A percentile compares a stretch with the other conserved stretches of the same genome.
phyloP scores from a whole-genome alignment of 2,329 filamentous ascomycete genomes.

The Cladophialophora exuberans region DNA sequence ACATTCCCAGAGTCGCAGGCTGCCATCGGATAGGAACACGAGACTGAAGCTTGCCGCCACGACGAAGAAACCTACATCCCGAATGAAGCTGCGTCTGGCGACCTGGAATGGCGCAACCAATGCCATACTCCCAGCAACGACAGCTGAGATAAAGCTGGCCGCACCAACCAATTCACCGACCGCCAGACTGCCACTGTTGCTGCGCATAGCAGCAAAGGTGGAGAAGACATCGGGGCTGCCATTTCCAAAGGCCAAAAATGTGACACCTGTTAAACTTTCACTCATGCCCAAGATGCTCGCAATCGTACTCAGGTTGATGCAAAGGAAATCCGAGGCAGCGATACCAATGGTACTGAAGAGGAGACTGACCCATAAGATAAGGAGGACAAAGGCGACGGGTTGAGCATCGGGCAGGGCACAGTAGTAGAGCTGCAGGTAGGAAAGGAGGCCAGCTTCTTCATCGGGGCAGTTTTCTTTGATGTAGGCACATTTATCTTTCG shows the following conservation, averaged over 20 bases:
- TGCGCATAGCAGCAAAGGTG: conserved; percentile 96
- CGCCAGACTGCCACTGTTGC: conserved; percentile 94
- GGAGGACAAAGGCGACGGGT: conserved; percentile 75
- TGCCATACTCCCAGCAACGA: conserved; percentile 96
- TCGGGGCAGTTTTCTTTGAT: conserved; percentile 80
- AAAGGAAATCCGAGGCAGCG: conserved; percentile 97
- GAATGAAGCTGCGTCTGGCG: conserved; percentile 82
- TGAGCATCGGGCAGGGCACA: conserved; percentile 71
- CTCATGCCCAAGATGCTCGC: conserved; percentile 87
- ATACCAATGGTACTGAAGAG: conserved; percentile 98
- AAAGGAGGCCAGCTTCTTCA: conserved; percentile 85
- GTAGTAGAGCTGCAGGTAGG: conserved; percentile 90
- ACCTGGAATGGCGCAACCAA: conserved; percentile 94
- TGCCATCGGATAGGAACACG: conserved; percentile 82
- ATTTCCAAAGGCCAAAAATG: conserved; percentile 95
- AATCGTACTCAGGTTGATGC: conserved; percentile 93
- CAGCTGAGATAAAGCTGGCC: conserved; percentile 92
- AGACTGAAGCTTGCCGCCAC: conserved; percentile 84
- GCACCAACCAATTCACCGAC: conserved; percentile 94
- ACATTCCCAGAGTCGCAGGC: conserved; percentile 86
- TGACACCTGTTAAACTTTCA: conserved; percentile 94
- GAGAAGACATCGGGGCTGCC: conserved; percentile 98
- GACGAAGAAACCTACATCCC: conserved; percentile 92
- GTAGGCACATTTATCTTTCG: conserved; percentile 82
- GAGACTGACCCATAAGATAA: conserved; percentile 81